Evolutionary conservation across 2,329 filamentous ascomycete species (phyloP), one percentile per base, ranked within the genome.

Genomic region (Lithohypha guttulata): DNA sequence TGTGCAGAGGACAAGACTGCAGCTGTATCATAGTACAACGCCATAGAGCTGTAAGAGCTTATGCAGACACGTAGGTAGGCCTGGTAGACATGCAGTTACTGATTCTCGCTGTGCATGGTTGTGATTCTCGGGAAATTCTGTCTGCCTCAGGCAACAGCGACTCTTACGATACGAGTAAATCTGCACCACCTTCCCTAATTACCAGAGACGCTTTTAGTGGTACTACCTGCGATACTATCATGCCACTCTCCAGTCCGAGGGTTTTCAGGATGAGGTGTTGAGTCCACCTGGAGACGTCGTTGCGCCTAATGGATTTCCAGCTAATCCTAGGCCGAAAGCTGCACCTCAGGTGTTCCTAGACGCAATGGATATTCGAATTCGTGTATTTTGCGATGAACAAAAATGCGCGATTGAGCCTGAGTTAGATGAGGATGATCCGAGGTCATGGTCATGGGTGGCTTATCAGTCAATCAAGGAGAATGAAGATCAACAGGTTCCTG

Each of bases 21-120:
- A 3, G 82, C 85, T 5, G 87, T 82, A 65, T 96, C 91, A 58
- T 93, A 82, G 59, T 98, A 98, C 41, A 98, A 79, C 33, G 87
- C 93, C 89, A 96, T 96, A n/a, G n/a, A n/a, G n/a, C n/a, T n/a
- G n/a, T n/a, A n/a, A n/a, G n/a, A n/a, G n/a, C n/a, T n/a, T n/a
- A n/a, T n/a, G n/a, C n/a, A n/a, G n/a, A n/a, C n/a, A n/a, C n/a
- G n/a, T n/a, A n/a, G n/a, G n/a, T n/a, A n/a, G n/a, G n/a, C n/a
- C n/a, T n/a, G n/a, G n/a, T n/a, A n/a, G n/a, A n/a, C n/a, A n/a
- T n/a, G n/a, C n/a, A n/a, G n/a, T n/a, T n/a, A n/a, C n/a, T n/a
- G n/a, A n/a, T n/a, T n/a, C n/a, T n/a, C n/a, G n/a, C n/a, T n/a
- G n/a, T n/a, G n/a, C n/a, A n/a, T n/a, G n/a, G n/a, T n/a, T n/a